Conservation (phyloP, 306 rosid genomes). For the Comarum palustre region DNA sequence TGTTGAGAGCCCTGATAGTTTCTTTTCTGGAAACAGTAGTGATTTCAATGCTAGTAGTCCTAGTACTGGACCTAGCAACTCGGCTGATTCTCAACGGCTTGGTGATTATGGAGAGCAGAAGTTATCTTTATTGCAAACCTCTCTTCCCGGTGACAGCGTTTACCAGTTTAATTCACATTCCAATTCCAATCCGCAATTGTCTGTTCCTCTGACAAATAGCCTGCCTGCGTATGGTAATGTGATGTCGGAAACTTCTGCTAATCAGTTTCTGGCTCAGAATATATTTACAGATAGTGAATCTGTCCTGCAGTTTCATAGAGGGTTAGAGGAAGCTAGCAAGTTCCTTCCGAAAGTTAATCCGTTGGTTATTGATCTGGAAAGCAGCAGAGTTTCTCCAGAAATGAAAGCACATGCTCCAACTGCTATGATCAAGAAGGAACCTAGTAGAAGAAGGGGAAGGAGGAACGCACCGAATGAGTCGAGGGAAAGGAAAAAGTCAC, state of each 20-base stretch:
- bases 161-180: slow-evolving; percentile 32
- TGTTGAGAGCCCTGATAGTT: slow-evolving; percentile 28
- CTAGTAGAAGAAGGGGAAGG: slow-evolving; percentile 37
- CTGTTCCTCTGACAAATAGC: slow-evolving; percentile 28
- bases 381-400: slow-evolving; percentile 16
- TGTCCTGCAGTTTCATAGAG: slow-evolving; percentile 61
- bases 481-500: slow-evolving; percentile 41
- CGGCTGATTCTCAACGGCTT: slow-evolving; percentile 18
- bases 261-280: slow-evolving; percentile 58
- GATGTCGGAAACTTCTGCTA: slow-evolving; percentile 32
- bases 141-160: slow-evolving; percentile 29
- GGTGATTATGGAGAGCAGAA: slow-evolving; percentile 38
- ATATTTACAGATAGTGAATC: slow-evolving; percentile 59
- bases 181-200: slow-evolving; percentile 15
- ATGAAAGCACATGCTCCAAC: slow-evolving; percentile 21
- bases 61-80: slow-evolving; percentile 19
- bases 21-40: slow-evolving; percentile 15
- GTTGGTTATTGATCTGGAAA: slow-evolving; percentile 43
- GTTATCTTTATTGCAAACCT: slow-evolving; percentile 30
- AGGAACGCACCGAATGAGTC: slow-evolving; percentile 31
- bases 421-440: slow-evolving; percentile 17
- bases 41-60: slow-evolving; percentile 19
- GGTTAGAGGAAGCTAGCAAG: slow-evolving; percentile 86
- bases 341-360: slow-evolving; percentile 61
- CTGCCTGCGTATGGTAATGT: slow-evolving; percentile 33